These are phyloP conservation scores for Alternaria triticina DNA, from an alignment of 2,329 filamentous ascomycete genomes.

Conservation along the genomic window DNA sequence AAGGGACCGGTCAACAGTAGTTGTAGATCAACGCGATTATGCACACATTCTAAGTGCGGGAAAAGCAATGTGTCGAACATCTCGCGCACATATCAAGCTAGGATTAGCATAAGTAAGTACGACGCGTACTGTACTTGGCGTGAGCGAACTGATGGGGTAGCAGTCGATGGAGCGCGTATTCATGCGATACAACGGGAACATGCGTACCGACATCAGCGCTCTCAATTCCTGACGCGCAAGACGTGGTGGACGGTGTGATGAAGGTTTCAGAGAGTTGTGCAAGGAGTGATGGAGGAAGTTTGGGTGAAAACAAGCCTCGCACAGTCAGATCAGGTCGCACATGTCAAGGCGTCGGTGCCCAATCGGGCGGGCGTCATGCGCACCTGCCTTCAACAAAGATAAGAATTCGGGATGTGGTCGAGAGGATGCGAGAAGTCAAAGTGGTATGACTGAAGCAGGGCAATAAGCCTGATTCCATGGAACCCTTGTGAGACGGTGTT, in stretches of 20 bases:
- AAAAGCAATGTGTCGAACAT: not conserved
- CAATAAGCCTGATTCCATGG: not conserved
- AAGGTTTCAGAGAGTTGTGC: conserved; percentile 27
- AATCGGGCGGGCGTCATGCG: conserved; percentile 22
- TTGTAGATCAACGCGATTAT: not conserved
- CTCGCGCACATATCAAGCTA: not conserved
- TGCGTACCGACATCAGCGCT: not conserved
- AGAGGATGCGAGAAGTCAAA: not conserved
- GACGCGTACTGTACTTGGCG: not conserved
- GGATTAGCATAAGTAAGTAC: not conserved
- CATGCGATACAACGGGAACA: not conserved
- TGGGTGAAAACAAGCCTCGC: conserved; percentile 13
- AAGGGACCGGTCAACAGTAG: not conserved
- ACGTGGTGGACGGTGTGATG: conserved; percentile 3
- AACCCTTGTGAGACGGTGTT: not conserved
- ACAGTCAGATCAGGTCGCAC: conserved; percentile 25
- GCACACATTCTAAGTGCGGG: not conserved
- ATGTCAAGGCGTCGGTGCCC: conserved; percentile 21
- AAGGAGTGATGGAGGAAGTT: conserved; percentile 10
- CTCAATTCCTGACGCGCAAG: not conserved
- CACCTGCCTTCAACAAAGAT: conserved; percentile 23
- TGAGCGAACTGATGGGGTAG: not conserved
- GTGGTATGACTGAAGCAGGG: not conserved
- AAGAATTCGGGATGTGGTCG: not conserved
- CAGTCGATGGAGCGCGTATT: not conserved